phyloP scores from a whole-genome alignment of 73 alveolate genomes.

The Durusdinium trenchii region DNA sequence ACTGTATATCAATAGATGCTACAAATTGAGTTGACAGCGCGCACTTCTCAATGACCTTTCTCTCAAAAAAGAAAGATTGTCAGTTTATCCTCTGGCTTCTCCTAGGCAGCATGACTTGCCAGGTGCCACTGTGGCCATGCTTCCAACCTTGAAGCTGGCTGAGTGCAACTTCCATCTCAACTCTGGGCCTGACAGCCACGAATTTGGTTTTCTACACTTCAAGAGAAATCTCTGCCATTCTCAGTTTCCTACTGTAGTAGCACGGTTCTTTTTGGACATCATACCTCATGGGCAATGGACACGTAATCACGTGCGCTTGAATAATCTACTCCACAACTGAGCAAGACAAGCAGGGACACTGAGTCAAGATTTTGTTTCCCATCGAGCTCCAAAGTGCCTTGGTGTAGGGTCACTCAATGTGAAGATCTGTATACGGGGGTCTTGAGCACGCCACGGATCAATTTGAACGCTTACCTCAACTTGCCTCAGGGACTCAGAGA shows the following conservation, averaged over 20 bases:
- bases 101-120: not conserved
- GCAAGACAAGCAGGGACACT: constrained; percentile 21
- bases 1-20: too few species aligned
- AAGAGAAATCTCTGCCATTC: not conserved
- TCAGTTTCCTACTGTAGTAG: constrained; percentile 55
- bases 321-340: not conserved
- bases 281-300: constrained; percentile 5
- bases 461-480: too few species aligned
- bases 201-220: not conserved
- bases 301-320: not conserved
- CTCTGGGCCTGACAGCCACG: constrained; percentile 35
- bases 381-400: too few species aligned
- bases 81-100: constrained; percentile 82
- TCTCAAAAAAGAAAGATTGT: constrained; percentile 81
- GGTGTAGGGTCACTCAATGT: too few species aligned
- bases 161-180: constrained; percentile 74
- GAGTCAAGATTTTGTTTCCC: constrained; percentile 94
- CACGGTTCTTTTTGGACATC: constrained; percentile 93
- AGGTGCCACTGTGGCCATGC: not conserved
- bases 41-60: constrained; percentile 68
- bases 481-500: too few species aligned
- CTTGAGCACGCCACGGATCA: too few species aligned
- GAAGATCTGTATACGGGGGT: too few species aligned
- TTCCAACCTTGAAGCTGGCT: constrained; percentile 45
- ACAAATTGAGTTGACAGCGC: too few species aligned